Conservation (phyloP, 768 basidiomycete genomes). For the Trametes elegans region DNA sequence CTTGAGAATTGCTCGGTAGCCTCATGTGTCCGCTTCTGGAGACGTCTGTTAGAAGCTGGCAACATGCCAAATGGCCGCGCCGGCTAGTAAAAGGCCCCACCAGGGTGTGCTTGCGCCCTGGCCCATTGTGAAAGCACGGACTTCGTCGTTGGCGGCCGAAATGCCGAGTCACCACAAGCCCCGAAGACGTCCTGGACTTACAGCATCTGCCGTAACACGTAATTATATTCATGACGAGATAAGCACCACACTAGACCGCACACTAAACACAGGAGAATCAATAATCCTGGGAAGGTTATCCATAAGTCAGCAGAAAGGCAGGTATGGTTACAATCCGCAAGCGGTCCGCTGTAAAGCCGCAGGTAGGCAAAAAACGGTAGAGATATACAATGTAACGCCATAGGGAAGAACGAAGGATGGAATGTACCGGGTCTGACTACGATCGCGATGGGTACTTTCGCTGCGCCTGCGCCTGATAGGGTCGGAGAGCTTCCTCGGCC, state of each 20-base stretch:
- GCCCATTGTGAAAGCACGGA: background rate
- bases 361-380: background rate
- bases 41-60: no score
- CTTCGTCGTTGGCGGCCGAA: background rate
- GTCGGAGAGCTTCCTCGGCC: conserved; percentile 50
- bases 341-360: conserved; percentile 8
- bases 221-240: background rate
- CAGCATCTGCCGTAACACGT: conserved; percentile 4
- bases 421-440: background rate
- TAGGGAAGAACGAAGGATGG: background rate
- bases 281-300: conserved; percentile 14
- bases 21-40: no score
- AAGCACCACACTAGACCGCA: background rate
- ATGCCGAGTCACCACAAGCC: background rate
- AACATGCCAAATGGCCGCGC: no score
- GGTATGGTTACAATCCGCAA: conserved; percentile 14
- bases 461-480: conserved; percentile 22
- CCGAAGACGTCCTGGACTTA: background rate
- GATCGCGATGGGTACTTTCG: conserved; percentile 20
- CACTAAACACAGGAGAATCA: background rate
- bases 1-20: no score
- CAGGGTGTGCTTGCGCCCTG: background rate
- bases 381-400: conserved; percentile 1
- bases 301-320: conserved; percentile 14
- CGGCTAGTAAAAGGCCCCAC: background rate